Base-by-base conservation (phyloP, 73 alveolate species). In the Paramecium primaurelia region DNA sequence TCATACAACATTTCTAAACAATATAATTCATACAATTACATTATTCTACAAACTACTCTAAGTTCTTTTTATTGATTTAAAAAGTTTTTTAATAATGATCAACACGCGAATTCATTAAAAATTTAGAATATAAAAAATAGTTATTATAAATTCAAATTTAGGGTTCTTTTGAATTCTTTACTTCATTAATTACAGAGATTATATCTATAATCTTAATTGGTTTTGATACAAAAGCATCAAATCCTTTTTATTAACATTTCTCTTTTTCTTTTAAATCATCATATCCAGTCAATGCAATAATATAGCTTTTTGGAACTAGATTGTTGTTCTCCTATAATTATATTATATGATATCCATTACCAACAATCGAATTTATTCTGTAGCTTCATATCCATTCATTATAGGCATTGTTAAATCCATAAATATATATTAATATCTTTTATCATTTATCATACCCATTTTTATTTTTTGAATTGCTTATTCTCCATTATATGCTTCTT, bases 401-500 rank as follows among this genome's bases (percentile, higher is more conserved):
- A 75, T 75, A 6, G 88, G 88, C 88, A 75, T 75, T 9, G 88
- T 75, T 6, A 75, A 34, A 34, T 64, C 88, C 88, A 75, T 75
- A 9, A 64, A 64, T 32, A 75, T 75, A 42, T 75, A 75, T 75
- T 75, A 4, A 42, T 75, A 75, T 22, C 38, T 75, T 42, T 10
- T 14, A 36, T 42, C 10, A 38, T 75, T 75, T 1, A 18, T 42
- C 2, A 36, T 34, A 38, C 37, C 34, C 34, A 4, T 8, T 20
- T 75, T 75, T 75, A 75, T 42, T 28, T 75, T 75, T 36, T 75
- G 32, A 14, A 75, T 37, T 4, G 88, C 88, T 75, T 75, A 75
- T 38, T 75, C 88, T 75, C 88, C 88, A 75, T 75, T 75, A 22
- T 75, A 75, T 20, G 88, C 88, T 42, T 75, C 88, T 3, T 75